Evolutionary conservation across 345 rosid genomes (phyloP).

Genomic region (Rhodamnia rubescens): DNA sequence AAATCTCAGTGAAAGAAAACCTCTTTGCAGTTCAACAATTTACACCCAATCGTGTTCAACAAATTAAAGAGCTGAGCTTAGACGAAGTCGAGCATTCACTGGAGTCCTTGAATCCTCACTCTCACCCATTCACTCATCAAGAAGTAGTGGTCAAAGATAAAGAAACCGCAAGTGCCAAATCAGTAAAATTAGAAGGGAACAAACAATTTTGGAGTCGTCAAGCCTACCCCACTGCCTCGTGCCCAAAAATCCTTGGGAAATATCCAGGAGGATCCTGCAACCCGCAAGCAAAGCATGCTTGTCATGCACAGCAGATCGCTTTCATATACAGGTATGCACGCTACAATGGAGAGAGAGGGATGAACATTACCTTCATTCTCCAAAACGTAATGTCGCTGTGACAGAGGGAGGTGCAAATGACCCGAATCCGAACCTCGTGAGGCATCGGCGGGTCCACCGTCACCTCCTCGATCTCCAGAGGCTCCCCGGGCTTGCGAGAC

Average conservation of each 20-base stretch:
- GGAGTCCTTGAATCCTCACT: background rate
- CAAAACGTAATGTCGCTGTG: conserved; percentile 69
- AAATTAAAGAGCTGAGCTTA: background rate
- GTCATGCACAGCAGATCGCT: background rate
- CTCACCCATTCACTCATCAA: background rate
- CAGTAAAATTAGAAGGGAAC: background rate
- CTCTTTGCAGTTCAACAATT: background rate
- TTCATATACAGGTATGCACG: background rate
- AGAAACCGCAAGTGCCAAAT: background rate
- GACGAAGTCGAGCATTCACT: background rate
- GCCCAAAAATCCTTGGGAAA: conserved; percentile 78
- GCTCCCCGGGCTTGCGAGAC: conserved; percentile 53
- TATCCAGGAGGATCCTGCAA: conserved; percentile 57
- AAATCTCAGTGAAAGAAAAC: background rate
- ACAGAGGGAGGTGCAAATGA: conserved; percentile 71
- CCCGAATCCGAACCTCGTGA: conserved; percentile 61
- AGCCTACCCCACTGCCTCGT: conserved; percentile 86
- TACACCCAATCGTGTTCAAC: background rate
- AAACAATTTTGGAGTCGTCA: background rate
- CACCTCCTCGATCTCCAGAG: conserved; percentile 69
- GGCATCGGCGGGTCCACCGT: conserved; percentile 63
- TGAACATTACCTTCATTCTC: conserved; percentile 42
- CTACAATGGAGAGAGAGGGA: background rate
- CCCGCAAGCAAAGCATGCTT: background rate
- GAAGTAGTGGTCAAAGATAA: background rate